Conservation (phyloP, 345 rosid species). For the Carallia pectinifolia region DNA sequence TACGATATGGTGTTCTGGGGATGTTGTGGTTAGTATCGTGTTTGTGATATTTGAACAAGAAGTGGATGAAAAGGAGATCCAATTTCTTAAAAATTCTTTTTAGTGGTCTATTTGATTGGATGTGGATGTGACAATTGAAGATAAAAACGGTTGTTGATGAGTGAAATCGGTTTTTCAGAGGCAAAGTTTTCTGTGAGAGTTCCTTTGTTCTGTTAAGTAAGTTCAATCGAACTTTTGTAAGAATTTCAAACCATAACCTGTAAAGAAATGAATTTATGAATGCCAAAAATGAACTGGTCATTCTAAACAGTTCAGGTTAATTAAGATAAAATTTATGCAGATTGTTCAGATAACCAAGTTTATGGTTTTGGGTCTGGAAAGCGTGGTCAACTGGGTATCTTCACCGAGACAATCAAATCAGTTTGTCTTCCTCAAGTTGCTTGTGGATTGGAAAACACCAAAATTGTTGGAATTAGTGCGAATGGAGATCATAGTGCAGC, state of each 20-base stretch:
- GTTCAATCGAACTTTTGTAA: background rate
- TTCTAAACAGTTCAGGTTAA: background rate
- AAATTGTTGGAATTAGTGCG: constrained; percentile 53
- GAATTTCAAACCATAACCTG: background rate
- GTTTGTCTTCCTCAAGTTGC: constrained; percentile 50
- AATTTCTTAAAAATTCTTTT: background rate
- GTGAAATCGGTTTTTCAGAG: constrained; percentile 10
- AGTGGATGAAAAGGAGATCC: background rate
- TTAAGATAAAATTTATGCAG: constrained; percentile 20
- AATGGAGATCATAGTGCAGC: constrained; percentile 89
- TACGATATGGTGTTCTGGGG: background rate
- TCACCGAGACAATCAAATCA: constrained; percentile 40
- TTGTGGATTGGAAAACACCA: constrained; percentile 51
- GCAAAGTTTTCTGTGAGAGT: constrained; percentile 11
- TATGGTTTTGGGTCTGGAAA: constrained; percentile 85
- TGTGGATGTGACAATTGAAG: background rate
- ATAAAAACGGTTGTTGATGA: background rate
- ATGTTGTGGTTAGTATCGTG: background rate
- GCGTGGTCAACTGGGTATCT: constrained; percentile 78
- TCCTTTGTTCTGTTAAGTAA: background rate
- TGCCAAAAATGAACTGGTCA: background rate
- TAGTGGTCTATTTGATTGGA: background rate
- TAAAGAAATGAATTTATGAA: background rate
- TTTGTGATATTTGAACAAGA: too few species aligned
- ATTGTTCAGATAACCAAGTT: constrained; percentile 41